Evolutionary conservation across 2,329 filamentous ascomycete species (phyloP), one percentile per base, ranked within the genome.

Genomic region (Neonectria magnoliae): DNA sequence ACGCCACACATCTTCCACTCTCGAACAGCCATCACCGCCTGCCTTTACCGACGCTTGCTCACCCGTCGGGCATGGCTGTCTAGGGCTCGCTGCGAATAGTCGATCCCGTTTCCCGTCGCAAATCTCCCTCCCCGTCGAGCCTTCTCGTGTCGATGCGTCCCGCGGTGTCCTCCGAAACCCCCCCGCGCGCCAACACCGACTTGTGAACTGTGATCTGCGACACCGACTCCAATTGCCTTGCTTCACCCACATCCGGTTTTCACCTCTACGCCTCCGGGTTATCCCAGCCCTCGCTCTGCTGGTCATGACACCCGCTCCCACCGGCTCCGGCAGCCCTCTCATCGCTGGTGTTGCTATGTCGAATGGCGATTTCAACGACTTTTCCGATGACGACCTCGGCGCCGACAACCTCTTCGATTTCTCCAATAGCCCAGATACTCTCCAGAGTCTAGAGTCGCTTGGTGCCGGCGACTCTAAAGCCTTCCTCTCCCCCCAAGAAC

Each of bases 301-400:
- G 74, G 76, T 74, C 75, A 80, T 80, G 78, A 76, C 77, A 76
- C 72, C 76, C 63, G 75, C 72, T 70, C 68, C 70, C 57, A 73
- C 71, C 64, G 73, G 73, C 72, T 68, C 65, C 70, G 71, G 77
- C 74, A 79, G 78, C 75, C 79, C 79, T 76, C 71, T 81, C 58
- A 80, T 80, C 66, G 74, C 76, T 72, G 78, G 76, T 71, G 72
- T 73, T 73, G 76, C 73, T 71, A 76, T 80, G 73, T 71, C 77
- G 68, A 76, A 72, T 71, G 71, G 76, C 73, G 78, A 80, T 53
- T 79, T 77, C 61, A 74, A 77, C 70, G 77, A 80, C 53, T 76
- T 79, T 65, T 74, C 77, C 65, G 79, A 81, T 72, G 78, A 80
- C 70, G 76, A 78, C 29, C 71, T 80, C 61, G 71, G 68, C 56